Evolutionary conservation across 805 yeast species (phyloP), one percentile per base, ranked within the genome.

Genomic region (Candida cerambycidarum): DNA sequence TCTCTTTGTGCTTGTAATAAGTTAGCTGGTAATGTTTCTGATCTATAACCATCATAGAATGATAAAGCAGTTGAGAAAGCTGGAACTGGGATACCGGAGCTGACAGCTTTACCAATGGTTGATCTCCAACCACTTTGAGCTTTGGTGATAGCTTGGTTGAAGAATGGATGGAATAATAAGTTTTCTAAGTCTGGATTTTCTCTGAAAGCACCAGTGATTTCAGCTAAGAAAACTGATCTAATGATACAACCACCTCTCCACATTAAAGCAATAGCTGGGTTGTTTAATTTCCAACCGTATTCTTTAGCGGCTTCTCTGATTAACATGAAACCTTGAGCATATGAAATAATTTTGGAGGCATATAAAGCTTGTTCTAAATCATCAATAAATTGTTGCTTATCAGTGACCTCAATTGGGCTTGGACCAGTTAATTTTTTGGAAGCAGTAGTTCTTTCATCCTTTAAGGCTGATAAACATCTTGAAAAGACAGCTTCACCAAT

Each of bases 161-260:
- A 92, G 89, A 92, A 92, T 65, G 89, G 84, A 77, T 90, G 83
- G 85, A 92, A 90, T 68, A 92, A 77, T 75, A 92, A 78, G 85
- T 90, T 90, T 79, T 90, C 97, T 63, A 92, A 78, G 55, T 89
- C 84, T 69, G 96, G 95, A 77, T 84, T 77, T 69, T 85, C 82
- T 75, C 93, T 87, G 85, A 84, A 92, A 56, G 99, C 99, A 67
- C 88, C 70, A 56, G 99, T 92, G 75, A 92, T 92, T 73, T 92
- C 97, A 64, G 83, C 97, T 65, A 92, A 79, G 86, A 92, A 92
- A 54, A 92, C 97, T 45, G 99, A 92, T 81, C 98, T 88, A 75
- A 92, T 92, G 72, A 92, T 92, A 81, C 99, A 92, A 61, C 99
- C 99, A 78, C 99, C 99, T 82, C 99, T 85, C 99, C 99, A 92